Conservation (phyloP, 495 filamentous ascomycete species). For the Penicillium ochrochloron region DNA sequence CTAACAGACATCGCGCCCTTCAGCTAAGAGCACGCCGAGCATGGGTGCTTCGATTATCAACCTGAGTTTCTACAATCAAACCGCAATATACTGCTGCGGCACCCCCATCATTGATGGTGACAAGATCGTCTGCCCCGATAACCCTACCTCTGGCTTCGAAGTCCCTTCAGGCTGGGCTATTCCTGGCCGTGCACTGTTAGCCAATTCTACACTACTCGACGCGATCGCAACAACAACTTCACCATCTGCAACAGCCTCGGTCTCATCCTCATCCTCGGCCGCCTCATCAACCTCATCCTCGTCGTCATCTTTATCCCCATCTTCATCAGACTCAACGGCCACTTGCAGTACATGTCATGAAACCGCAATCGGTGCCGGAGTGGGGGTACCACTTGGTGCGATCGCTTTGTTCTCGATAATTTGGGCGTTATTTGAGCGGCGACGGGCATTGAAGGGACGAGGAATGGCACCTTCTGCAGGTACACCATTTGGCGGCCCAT, state of each 20-base stretch:
- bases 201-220: constrained; percentile 8
- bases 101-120: constrained; percentile 6
- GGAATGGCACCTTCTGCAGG: not conserved
- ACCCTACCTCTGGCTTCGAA: constrained; percentile 1
- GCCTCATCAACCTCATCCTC: not conserved
- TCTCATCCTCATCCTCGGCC: not conserved
- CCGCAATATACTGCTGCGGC: constrained; percentile 10
- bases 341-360: not conserved
- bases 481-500: not conserved
- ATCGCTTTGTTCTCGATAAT: constrained; percentile 1
- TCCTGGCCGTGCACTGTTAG: not conserved
- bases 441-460: not conserved
- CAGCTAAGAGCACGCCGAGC: constrained; percentile 1
- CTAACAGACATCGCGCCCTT: not conserved
- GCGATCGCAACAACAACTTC: not conserved
- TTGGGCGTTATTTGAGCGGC: constrained; percentile 1
- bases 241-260: not conserved
- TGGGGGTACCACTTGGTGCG: not conserved
- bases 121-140: constrained; percentile 11
- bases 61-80: constrained; percentile 4
- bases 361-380: not conserved
- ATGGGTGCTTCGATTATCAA: constrained; percentile 11
- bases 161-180: constrained; percentile 8
- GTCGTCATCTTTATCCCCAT: not conserved
- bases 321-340: not conserved